Conservation (phyloP, 1,284 basidiomycete genomes). For the Salmacisia buchloeana region DNA sequence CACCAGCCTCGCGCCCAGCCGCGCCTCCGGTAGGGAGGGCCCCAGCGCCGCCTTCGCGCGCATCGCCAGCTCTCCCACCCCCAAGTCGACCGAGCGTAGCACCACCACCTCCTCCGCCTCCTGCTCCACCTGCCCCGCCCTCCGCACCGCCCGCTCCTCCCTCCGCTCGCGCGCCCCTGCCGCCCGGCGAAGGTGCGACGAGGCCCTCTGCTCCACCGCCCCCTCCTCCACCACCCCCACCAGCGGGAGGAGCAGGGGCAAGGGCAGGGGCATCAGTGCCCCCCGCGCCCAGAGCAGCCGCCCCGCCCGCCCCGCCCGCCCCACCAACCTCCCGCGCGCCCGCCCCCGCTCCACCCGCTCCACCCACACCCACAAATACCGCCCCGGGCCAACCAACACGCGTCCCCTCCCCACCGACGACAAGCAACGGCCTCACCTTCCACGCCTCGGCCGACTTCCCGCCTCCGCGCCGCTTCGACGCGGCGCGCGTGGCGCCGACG, state of each 20-base stretch:
- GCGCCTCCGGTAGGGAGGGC: background rate
- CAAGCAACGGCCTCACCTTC: slow-evolving; percentile 1
- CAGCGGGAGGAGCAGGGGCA: too few relatives aligned
- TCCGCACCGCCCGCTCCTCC: background rate
- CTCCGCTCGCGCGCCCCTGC: background rate
- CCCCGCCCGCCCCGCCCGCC: background rate
- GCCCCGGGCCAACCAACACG: background rate
- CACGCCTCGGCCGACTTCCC: slow-evolving; percentile 8
- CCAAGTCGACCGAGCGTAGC: background rate
- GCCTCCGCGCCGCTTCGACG: slow-evolving; percentile 1
- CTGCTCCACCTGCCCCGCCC: background rate
- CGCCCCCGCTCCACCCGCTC: background rate
- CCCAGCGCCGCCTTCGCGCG: background rate
- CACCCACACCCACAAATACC: background rate
- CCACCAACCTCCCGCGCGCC: background rate
- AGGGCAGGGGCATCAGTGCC: too few relatives aligned
- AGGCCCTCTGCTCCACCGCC: background rate
- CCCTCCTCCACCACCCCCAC: slow-evolving; percentile 2
- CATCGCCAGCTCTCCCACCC: background rate
- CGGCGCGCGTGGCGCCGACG: too few relatives aligned
- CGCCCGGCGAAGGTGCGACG: background rate
- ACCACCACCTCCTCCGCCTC: slow-evolving; percentile 6
- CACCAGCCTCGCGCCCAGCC: background rate
- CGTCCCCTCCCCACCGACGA: background rate
- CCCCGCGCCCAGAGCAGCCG: too few relatives aligned